Evolutionary conservation across 2,329 filamentous ascomycete genomes (phyloP), one percentile per base, ranked within the genome.

Genomic region (Beauveria medogensis): DNA sequence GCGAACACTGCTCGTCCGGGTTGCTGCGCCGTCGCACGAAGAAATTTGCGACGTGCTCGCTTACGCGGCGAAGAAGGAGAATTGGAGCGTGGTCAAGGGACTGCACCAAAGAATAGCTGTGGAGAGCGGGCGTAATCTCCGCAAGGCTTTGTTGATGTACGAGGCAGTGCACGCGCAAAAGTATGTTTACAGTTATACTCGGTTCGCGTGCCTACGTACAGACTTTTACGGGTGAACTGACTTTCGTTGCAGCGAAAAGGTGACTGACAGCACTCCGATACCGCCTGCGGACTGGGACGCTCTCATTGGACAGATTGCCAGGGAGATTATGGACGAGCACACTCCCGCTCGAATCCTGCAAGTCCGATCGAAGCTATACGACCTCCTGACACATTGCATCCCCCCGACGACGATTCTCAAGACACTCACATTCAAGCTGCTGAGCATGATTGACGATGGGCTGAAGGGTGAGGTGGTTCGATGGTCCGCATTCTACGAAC

Each of bases 401-500:
- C 94, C 95, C 16, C 84, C 94, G 2, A 96, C 93, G 0, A 95
- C 90, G 1, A 92, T 99, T 64, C 82, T 99, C 68, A 96, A 96
- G 78, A 96, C 91, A 0, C 80, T 99, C 63, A 95, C 93, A 0
- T 97, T 96, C 79, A 96, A 96, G 74, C 82, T 99, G 24, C 87
- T 97, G 67, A 83, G 86, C 0, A 85, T 90, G 70, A 89, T 96
- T 59, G 93, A 97, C 68, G 92, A 97, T 71, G 87, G 83, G 26
- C 77, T 99, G 55, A 97, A 97, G 74, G 85, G 89, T 2, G 93
- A 99, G 61, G 88, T 99, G 5, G 89, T 99, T 66, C 91, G 89
- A 71, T 99, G 94, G 94, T 90, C 91, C 5, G 92, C 94, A 0
- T 97, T 97, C 70, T 99, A 96, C 73, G 95, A 99, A 75, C 94